phyloP scores from a whole-genome alignment of 805 yeast genomes.

The Candida oleophila region DNA sequence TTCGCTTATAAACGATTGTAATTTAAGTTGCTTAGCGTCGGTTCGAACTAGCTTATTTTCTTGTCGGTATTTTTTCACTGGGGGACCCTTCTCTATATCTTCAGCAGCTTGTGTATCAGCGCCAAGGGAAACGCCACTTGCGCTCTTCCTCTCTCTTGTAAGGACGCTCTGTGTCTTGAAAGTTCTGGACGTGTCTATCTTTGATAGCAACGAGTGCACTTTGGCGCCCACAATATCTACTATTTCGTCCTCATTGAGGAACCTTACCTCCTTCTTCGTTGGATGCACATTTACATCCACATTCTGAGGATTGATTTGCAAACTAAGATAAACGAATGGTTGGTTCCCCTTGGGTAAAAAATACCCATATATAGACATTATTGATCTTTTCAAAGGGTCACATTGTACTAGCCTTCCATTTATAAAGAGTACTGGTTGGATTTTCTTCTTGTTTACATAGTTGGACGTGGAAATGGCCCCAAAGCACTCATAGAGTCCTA shows the following conservation, averaged over 20 bases:
- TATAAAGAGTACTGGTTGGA: constrained; percentile 76
- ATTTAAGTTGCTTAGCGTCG: constrained; percentile 57
- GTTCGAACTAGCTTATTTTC: constrained; percentile 73
- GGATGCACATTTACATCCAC: constrained; percentile 96
- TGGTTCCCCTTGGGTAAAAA: constrained; percentile 74
- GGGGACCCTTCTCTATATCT: constrained; percentile 2
- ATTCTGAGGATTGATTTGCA: constrained; percentile 64
- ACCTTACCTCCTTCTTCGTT: constrained; percentile 87
- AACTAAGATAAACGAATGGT: constrained; percentile 74
- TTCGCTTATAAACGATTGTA: constrained; percentile 11
- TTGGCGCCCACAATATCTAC: constrained; percentile 54
- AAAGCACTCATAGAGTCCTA: constrained; percentile 51
- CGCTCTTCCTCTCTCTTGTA: constrained; percentile 14
- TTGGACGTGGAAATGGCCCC: constrained; percentile 76
- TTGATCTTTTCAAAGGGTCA: constrained; percentile 73
- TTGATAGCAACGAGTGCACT: constrained; percentile 51
- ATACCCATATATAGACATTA: constrained; percentile 57
- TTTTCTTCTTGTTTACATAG: constrained; percentile 62
- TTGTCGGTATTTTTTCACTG: constrained; percentile 39
- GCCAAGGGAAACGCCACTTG: not conserved
- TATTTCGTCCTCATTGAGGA: constrained; percentile 83
- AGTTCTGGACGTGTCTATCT: constrained; percentile 64
- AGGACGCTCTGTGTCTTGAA: constrained; percentile 64
- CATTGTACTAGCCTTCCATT: constrained; percentile 81
- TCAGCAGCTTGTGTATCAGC: constrained; percentile 3